Base-by-base conservation (phyloP, 164 flowering plant genomes). In the Vitis rupestris region DNA sequence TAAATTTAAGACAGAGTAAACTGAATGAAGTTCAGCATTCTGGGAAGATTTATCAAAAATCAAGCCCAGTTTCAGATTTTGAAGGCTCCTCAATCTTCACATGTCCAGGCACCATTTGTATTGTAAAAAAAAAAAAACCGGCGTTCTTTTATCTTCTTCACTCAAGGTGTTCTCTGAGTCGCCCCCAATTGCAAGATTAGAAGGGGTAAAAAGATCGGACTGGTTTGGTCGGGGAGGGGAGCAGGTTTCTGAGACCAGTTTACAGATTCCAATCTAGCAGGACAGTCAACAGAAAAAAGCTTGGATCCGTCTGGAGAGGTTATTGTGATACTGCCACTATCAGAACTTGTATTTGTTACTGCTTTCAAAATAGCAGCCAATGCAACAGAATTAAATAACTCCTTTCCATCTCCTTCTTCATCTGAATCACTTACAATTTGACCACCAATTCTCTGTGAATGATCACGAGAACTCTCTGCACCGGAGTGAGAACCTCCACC, bases 331-430 rank as follows among this genome's bases (percentile, higher is more conserved):
- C 9, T 79, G n/a, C 83, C 83, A 50, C 79, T 82, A 65, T 86
- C 92, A 7, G 88, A 68, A 13, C 81, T 82, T 69, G 68, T 89
- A 78, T 81, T 82, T 1, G 84, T 78, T 13, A 97, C 98, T 14
- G 97, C 98, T 82, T 95, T 95, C 79, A 95, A 68, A 19, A 95
- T 88, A 63, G 98, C 97, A 70, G 98, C 86, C 82, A 93, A 79
- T 10, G 98, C 91, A 69, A 94, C 86, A 67, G 99, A 86, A 81
- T 95, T 96, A 82, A 93, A 90, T 47, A 91, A 60, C 79, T 88
- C 89, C 61, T 86, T 86, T 19, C 87, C 93, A 37, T 82, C 94
- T 23, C 81, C 91, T 55, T 88, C 97, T 60, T 92, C 99, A 65
- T 94, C 99, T 1, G 98, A 91, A 59, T 93, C 99, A 7, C 88